These are phyloP conservation scores for Rubia yunnanensis DNA, from an alignment of 257 asterid genomes.

Conservation along the genomic window DNA sequence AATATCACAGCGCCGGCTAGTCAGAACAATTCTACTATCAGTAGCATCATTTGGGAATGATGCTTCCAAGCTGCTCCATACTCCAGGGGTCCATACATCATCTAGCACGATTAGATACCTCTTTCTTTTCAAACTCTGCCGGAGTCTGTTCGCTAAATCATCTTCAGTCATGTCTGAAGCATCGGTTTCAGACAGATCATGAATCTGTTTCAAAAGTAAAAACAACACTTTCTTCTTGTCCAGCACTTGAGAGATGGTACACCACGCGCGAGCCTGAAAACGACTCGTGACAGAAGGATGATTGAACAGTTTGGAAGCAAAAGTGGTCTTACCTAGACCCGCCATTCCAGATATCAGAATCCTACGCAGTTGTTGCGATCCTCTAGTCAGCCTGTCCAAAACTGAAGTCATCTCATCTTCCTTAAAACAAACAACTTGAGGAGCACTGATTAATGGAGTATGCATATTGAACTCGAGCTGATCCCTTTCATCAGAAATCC, in stretches of 20 bases:
- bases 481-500: background rate
- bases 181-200: background rate
- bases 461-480: background rate
- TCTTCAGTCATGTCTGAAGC: background rate
- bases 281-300: background rate
- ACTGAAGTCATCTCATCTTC: background rate
- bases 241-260: background rate
- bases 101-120: background rate
- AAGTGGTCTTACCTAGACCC: constrained; percentile 8
- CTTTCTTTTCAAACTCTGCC: background rate
- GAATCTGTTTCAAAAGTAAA: background rate
- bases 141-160: background rate
- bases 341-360: constrained; percentile 2
- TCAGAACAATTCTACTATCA: background rate
- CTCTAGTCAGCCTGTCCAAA: background rate
- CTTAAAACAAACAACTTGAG: background rate
- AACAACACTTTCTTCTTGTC: background rate
- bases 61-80: background rate
- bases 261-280: background rate
- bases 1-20: background rate
- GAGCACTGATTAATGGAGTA: background rate
- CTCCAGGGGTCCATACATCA: background rate
- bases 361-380: background rate
- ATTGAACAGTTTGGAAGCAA: background rate
- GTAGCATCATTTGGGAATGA: background rate